Conservation (phyloP, 768 basidiomycete genomes). For the Macrocybe gigantea region DNA sequence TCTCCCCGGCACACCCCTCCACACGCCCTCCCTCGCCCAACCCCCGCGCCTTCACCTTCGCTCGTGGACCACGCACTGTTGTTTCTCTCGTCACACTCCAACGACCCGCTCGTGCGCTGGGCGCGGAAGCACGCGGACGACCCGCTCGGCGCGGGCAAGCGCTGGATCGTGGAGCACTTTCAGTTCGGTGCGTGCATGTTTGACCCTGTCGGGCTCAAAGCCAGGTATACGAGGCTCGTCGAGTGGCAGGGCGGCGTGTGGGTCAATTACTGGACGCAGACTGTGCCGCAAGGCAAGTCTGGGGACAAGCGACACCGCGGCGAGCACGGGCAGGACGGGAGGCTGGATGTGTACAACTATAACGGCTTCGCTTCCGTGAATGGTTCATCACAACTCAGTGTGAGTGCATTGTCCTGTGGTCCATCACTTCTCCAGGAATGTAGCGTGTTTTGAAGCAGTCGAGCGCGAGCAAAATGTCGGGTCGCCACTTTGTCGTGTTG, state of each 20-base stretch:
- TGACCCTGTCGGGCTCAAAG: conserved; percentile 42
- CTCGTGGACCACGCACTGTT: conserved; percentile 28
- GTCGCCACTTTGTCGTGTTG: conserved; percentile 46
- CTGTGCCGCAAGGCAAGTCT: conserved; percentile 16
- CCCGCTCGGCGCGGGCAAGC: conserved; percentile 40
- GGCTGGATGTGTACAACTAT: not conserved
- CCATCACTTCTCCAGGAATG: too few species aligned
- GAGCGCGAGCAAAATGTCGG: conserved; percentile 16
- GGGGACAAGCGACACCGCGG: conserved; percentile 6
- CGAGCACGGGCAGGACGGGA: conserved; percentile 1
- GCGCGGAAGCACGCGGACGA: conserved; percentile 47
- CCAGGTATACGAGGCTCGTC: conserved; percentile 42
- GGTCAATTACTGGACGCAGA: conserved; percentile 60
- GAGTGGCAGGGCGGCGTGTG: conserved; percentile 47
- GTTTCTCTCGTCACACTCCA: conserved; percentile 32
- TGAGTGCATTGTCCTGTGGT: too few species aligned
- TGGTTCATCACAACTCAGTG: too few species aligned
- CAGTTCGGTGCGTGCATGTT: conserved; percentile 58
- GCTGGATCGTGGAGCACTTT: conserved; percentile 48
- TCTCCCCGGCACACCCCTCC: conserved; percentile 9
- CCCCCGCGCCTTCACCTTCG: conserved; percentile 12
- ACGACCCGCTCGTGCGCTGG: conserved; percentile 44
- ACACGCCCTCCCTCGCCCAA: conserved; percentile 7
- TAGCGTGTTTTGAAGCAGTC: conserved; percentile 10
- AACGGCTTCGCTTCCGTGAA: too few species aligned